These are phyloP conservation scores for Clitopilus passeckerianus DNA, from an alignment of 768 basidiomycete species.

Conservation along the genomic window DNA sequence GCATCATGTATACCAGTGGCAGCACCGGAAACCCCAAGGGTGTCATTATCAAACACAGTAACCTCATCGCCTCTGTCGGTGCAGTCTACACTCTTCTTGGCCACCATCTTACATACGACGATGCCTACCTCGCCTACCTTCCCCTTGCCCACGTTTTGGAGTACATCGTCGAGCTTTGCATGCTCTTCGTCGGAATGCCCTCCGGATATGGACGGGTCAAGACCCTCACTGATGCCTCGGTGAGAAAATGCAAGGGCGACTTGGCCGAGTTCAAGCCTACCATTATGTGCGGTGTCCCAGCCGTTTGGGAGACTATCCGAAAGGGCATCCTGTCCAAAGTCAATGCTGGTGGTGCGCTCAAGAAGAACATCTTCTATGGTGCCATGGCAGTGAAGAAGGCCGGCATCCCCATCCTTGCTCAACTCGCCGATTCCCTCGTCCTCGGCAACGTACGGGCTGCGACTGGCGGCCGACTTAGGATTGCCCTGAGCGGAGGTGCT, in stretches of 20 bases:
- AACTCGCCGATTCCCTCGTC: slow-evolving; percentile 71
- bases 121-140: slow-evolving; percentile 84
- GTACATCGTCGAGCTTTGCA: slow-evolving; percentile 83
- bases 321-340: slow-evolving; percentile 90
- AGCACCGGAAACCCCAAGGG: slow-evolving; percentile 95
- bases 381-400: slow-evolving; percentile 75
- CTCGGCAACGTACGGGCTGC: slow-evolving; percentile 73
- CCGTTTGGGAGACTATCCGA: slow-evolving; percentile 95
- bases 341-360: slow-evolving; percentile 57
- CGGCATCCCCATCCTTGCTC: slow-evolving; percentile 57
- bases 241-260: slow-evolving; percentile 83
- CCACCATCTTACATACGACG: slow-evolving; percentile 54
- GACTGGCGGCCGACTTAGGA: slow-evolving; percentile 83
- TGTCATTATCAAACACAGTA: slow-evolving; percentile 82
- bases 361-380: slow-evolving; percentile 74
- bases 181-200: slow-evolving; percentile 74
- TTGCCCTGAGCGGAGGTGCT: slow-evolving; percentile 83
- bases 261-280: slow-evolving; percentile 76
- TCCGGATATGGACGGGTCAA: slow-evolving; percentile 91
- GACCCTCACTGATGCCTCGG: slow-evolving; percentile 93
- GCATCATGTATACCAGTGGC: slow-evolving; percentile 76
- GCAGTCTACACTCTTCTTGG: slow-evolving; percentile 71
- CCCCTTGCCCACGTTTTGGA: slow-evolving; percentile 95
- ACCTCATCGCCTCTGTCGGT: slow-evolving; percentile 84
- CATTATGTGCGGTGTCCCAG: slow-evolving; percentile 94